These are phyloP conservation scores for Aspergillus campestris DNA, from an alignment of 495 filamentous ascomycete genomes.

Conservation along the genomic window DNA sequence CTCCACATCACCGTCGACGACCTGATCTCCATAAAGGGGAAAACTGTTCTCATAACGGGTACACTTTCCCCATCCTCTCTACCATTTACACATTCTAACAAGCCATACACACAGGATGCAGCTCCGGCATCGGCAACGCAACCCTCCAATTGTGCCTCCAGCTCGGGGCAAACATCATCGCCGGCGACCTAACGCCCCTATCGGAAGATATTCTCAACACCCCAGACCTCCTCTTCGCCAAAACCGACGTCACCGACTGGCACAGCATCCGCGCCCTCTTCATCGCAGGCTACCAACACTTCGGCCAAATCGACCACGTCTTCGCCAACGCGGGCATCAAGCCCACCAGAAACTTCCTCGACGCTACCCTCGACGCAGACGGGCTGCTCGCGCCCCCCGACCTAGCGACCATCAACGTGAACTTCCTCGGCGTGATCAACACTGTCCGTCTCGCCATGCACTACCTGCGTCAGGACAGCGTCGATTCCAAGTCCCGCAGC, in stretches of 20 bases:
- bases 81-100: not conserved
- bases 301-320: constrained; percentile 41
- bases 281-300: constrained; percentile 23
- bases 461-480: constrained; percentile 22
- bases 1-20: constrained; percentile 11
- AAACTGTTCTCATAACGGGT: constrained; percentile 45
- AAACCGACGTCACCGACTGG: constrained; percentile 37
- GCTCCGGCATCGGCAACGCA: constrained; percentile 42
- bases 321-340: constrained; percentile 43
- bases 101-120: constrained; percentile 27
- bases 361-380: constrained; percentile 29
- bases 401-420: constrained; percentile 32
- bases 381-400: constrained; percentile 34
- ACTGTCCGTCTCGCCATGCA: constrained; percentile 29
- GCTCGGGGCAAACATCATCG: constrained; percentile 36
- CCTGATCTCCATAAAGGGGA: constrained; percentile 26
- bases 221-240: constrained; percentile 20
- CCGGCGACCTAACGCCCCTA: constrained; percentile 31
- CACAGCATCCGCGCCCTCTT: constrained; percentile 31
- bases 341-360: constrained; percentile 29
- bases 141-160: constrained; percentile 37
- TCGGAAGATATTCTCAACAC: constrained; percentile 13
- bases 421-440: constrained; percentile 34
- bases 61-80: not conserved
- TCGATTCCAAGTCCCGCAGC: constrained; percentile 15